Conservation (phyloP, 768 basidiomycete species). For the Tricholoma terreum region DNA sequence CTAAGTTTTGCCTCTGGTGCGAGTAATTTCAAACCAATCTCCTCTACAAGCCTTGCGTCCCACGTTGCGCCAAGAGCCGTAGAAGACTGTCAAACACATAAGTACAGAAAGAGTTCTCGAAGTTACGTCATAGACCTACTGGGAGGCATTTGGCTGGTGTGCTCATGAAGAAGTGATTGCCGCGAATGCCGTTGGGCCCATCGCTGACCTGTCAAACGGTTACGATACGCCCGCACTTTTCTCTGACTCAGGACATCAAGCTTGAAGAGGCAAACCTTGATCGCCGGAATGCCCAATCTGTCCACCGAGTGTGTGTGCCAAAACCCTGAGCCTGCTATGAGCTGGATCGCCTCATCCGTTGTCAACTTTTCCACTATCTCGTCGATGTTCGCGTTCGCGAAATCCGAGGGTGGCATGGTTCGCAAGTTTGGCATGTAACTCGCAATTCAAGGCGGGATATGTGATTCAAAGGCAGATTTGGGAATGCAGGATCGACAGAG, state of each 20-base stretch:
- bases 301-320: constrained; percentile 72
- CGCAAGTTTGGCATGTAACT: background rate
- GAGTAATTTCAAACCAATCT: constrained; percentile 61
- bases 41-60: constrained; percentile 61
- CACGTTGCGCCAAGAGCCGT: constrained; percentile 77
- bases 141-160: constrained; percentile 80
- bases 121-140: constrained; percentile 27
- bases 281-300: constrained; percentile 64
- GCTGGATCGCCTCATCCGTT: constrained; percentile 68
- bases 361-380: constrained; percentile 64
- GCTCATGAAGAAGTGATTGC: constrained; percentile 77
- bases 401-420: constrained; percentile 65
- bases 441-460: too few relatives aligned
- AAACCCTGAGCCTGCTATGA: constrained; percentile 73
- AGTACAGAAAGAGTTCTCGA: background rate
- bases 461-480: too few relatives aligned
- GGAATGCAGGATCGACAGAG: too few relatives aligned
- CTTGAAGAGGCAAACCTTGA: constrained; percentile 46
- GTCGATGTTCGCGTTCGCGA: constrained; percentile 59
- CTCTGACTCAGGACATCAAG: background rate
- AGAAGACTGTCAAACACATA: constrained; percentile 41
- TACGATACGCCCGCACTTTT: background rate
- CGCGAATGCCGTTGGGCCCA: constrained; percentile 75
- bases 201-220: constrained; percentile 55
- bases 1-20: constrained; percentile 71